Percentiles rank a stretch among this genome's conserved stretches.
These are phyloP conservation scores for Xerocomus potaroensis DNA, from an alignment of 768 basidiomycete genomes.

Conservation along the genomic window DNA sequence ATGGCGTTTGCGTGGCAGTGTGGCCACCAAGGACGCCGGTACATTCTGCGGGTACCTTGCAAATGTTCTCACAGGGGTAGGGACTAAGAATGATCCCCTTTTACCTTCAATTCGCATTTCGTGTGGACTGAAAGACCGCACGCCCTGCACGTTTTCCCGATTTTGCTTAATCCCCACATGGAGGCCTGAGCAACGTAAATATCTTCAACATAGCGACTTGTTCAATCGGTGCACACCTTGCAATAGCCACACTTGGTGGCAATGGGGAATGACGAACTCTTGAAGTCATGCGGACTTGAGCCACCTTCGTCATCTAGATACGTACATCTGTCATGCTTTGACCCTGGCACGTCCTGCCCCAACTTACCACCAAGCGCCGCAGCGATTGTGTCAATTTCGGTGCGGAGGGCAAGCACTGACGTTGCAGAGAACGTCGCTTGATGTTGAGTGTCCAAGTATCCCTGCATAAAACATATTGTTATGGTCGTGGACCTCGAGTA, in stretches of 20 bases:
- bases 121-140: constrained; percentile 79
- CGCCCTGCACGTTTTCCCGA: constrained; percentile 77
- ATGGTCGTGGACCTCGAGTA: background rate
- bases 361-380: constrained; percentile 60
- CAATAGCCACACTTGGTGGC: constrained; percentile 81
- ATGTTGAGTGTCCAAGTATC: constrained; percentile 59
- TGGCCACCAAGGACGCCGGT: constrained; percentile 26
- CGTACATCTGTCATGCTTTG: constrained; percentile 7
- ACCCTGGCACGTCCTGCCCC: background rate
- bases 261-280: constrained; percentile 82
- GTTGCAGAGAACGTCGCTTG: constrained; percentile 50
- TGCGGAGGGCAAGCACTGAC: constrained; percentile 52
- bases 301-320: constrained; percentile 67
- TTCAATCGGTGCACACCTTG: constrained; percentile 45
- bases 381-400: constrained; percentile 62
- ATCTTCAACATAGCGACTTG: background rate
- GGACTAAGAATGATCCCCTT: constrained; percentile 4
- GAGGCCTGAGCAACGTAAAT: constrained; percentile 47
- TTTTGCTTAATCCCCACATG: constrained; percentile 85
- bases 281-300: constrained; percentile 72
- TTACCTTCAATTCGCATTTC: constrained; percentile 83
- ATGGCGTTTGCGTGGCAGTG: constrained; percentile 22
- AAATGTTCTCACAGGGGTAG: constrained; percentile 8
- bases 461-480: constrained; percentile 35
- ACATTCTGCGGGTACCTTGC: constrained; percentile 74